A percentile compares a stretch with the other conserved stretches of the same genome.
phyloP scores from a whole-genome alignment of 2,329 filamentous ascomycete genomes.

The Westerdykella sp. region DNA sequence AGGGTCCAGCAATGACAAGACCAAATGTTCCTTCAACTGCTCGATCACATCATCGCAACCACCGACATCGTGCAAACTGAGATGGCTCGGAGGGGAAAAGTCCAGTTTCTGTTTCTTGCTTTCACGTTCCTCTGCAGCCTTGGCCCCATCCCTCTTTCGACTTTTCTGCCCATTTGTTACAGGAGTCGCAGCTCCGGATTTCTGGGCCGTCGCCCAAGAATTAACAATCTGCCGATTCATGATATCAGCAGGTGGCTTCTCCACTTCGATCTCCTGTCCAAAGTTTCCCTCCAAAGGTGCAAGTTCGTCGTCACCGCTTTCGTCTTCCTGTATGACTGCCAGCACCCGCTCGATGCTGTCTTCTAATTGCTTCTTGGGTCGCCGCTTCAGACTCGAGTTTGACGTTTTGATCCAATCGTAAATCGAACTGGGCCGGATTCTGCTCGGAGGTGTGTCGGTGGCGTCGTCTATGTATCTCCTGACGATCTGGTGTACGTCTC shows the following conservation, averaged over 20 bases:
- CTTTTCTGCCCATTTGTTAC: slow-evolving; percentile 25
- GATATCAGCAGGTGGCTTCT: slow-evolving; percentile 43
- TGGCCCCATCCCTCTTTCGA: slow-evolving; percentile 42
- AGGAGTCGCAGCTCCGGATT: slow-evolving; percentile 20
- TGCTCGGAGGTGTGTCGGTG: slow-evolving; percentile 36
- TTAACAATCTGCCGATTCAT: slow-evolving; percentile 61
- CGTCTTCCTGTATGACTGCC: slow-evolving; percentile 61
- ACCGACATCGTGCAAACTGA: slow-evolving; percentile 66
- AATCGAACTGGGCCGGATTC: slow-evolving; percentile 55
- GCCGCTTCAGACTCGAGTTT: slow-evolving; percentile 78
- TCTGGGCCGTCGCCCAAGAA: slow-evolving; percentile 47
- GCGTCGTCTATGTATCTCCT: slow-evolving; percentile 68
- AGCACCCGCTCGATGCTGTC: slow-evolving; percentile 80
- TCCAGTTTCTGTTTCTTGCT: slow-evolving; percentile 62
- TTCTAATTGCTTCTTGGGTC: slow-evolving; percentile 74
- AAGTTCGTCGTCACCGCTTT: slow-evolving; percentile 48
- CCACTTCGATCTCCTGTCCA: slow-evolving; percentile 13
- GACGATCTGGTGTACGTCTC: slow-evolving; percentile 66
- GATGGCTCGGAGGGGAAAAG: slow-evolving; percentile 58
- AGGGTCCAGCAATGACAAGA: slow-evolving; percentile 64
- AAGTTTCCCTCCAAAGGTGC: slow-evolving; percentile 40
- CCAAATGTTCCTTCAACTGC: slow-evolving; percentile 63
- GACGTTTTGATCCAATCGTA: slow-evolving; percentile 78
- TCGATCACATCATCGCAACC: slow-evolving; percentile 68
- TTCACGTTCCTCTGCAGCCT: slow-evolving; percentile 59